These are phyloP conservation scores for Uronychia setigera DNA, from an alignment of 73 alveolate genomes.

Conservation along the genomic window DNA sequence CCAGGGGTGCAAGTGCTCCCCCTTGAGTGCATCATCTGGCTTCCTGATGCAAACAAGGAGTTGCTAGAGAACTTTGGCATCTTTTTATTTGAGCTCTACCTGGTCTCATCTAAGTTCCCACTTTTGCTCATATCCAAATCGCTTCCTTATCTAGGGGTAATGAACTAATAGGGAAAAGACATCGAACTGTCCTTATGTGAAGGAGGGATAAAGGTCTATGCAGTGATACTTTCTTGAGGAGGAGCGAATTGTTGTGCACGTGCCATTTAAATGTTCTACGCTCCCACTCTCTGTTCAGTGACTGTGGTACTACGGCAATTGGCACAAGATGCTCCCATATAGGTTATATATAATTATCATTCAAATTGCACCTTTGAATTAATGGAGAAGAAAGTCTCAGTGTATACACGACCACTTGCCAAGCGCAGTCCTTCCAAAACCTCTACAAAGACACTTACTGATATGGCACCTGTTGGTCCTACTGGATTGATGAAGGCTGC, in stretches of 20 bases:
- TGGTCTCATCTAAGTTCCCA: background rate
- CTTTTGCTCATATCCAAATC: background rate
- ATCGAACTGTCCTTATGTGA: background rate
- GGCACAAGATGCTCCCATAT: background rate
- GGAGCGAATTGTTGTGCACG: background rate
- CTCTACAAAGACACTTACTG: background rate
- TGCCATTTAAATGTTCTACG: background rate
- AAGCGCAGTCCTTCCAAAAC: background rate
- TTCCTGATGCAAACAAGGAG: too few relatives aligned
- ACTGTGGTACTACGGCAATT: background rate
- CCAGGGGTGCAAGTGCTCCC: too few relatives aligned
- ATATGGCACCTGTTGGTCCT: background rate
- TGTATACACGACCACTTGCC: background rate
- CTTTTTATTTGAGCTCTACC: background rate
- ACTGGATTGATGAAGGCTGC: background rate
- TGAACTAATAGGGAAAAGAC: background rate
- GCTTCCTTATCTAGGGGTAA: background rate
- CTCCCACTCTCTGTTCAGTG: background rate
- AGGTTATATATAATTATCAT: background rate
- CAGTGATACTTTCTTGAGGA: background rate
- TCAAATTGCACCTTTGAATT: background rate
- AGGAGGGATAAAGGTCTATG: background rate
- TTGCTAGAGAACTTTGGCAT: background rate
- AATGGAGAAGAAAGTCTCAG: background rate
- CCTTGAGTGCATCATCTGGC: too few relatives aligned